These are phyloP conservation scores for Naganishia randhawae DNA, from an alignment of 768 basidiomycete species.

Conservation along the genomic window DNA sequence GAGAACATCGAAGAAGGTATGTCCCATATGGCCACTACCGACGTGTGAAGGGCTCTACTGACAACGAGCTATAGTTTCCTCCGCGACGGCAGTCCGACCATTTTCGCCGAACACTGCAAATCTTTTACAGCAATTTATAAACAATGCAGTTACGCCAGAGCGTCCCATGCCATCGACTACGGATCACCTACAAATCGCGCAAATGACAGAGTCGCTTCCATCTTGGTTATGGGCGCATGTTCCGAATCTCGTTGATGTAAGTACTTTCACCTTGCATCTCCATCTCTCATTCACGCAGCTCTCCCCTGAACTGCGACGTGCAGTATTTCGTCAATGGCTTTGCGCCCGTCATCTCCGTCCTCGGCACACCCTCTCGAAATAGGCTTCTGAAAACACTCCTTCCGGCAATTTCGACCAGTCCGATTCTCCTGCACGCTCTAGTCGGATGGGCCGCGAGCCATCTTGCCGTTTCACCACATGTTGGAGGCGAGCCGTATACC, in stretches of 20 bases:
- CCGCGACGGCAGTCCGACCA: conserved; percentile 11
- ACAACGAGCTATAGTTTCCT: not conserved
- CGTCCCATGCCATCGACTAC: conserved; percentile 12
- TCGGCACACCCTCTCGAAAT: conserved; percentile 20
- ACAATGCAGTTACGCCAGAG: conserved; percentile 4
- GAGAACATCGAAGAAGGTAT: conserved; percentile 10
- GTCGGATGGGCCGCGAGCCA: conserved; percentile 26
- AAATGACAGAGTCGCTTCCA: conserved; percentile 15
- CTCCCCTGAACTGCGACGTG: not conserved
- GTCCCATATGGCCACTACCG: not conserved
- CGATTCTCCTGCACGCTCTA: conserved; percentile 23
- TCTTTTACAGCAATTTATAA: conserved; percentile 4
- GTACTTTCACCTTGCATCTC: not conserved
- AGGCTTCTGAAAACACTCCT: conserved; percentile 16
- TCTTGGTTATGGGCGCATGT: conserved; percentile 26
- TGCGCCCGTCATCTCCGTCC: conserved; percentile 28
- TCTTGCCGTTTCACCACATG: conserved; percentile 8
- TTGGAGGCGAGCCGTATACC: conserved; percentile 22
- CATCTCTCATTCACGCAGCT: not conserved
- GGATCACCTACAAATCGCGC: conserved; percentile 3
- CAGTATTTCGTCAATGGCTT: conserved; percentile 29
- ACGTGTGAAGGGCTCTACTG: not conserved
- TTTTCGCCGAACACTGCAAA: conserved; percentile 15
- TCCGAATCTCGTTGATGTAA: conserved; percentile 24
- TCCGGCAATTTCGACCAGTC: conserved; percentile 16